Evolutionary conservation across 2,329 filamentous ascomycete genomes (phyloP).

Genomic region (Alternaria sp.): DNA sequence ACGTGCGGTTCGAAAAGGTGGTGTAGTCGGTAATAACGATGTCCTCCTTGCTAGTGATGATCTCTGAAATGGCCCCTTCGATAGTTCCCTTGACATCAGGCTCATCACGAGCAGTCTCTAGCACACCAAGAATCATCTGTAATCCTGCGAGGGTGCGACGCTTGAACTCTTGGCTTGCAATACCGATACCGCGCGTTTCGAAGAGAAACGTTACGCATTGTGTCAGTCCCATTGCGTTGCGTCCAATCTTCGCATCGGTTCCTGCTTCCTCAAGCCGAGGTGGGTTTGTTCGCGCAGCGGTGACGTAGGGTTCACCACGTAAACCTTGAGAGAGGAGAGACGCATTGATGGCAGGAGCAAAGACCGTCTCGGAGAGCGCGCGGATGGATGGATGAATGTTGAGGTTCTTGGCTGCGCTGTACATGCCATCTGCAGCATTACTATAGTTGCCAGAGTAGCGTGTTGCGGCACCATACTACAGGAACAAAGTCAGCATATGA

Average conservation of each 20-base stretch:
- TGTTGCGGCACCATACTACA: conserved; percentile 38
- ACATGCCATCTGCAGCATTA: conserved; percentile 48
- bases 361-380: conserved; percentile 44
- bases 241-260: conserved; percentile 49
- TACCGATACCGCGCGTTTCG: conserved; percentile 47
- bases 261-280: conserved; percentile 44
- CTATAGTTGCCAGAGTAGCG: conserved; percentile 40
- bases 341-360: conserved; percentile 44
- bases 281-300: conserved; percentile 33
- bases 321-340: conserved; percentile 37
- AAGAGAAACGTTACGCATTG: conserved; percentile 49
- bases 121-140: conserved; percentile 45
- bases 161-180: conserved; percentile 47
- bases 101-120: conserved; percentile 45
- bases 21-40: conserved; percentile 47
- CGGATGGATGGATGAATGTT: conserved; percentile 48
- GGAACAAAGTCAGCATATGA: not conserved
- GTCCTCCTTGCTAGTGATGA: conserved; percentile 34
- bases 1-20: conserved; percentile 38
- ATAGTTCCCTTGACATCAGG: conserved; percentile 39
- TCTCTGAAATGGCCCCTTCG: conserved; percentile 35
- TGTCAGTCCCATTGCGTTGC: conserved; percentile 49
- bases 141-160: conserved; percentile 45
- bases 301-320: conserved; percentile 48
- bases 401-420: conserved; percentile 48